A percentile compares a stretch with the other conserved stretches of the same genome.
phyloP scores from a whole-genome alignment of 2,329 filamentous ascomycete genomes.

The Epichloe baconii region DNA sequence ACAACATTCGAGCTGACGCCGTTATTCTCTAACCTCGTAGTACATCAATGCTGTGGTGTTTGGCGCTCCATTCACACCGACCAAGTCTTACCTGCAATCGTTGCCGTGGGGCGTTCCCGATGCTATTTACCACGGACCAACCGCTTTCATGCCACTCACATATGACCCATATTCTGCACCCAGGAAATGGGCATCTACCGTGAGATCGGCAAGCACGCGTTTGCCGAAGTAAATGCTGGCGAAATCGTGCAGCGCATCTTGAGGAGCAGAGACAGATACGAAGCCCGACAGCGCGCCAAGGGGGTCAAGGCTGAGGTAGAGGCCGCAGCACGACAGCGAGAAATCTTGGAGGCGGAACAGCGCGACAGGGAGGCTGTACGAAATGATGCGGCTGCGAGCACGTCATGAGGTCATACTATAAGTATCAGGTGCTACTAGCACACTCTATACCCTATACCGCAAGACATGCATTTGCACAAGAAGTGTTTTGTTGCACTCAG shows the following conservation, averaged over 20 bases:
- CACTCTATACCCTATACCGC: not conserved
- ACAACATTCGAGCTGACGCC: not conserved
- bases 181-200: conserved; percentile 75
- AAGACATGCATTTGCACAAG: not conserved
- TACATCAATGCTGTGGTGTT: conserved; percentile 84
- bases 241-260: conserved; percentile 87
- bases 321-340: conserved; percentile 46
- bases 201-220: conserved; percentile 64
- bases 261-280: conserved; percentile 74
- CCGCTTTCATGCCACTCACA: conserved; percentile 70
- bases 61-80: conserved; percentile 77
- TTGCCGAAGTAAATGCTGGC: conserved; percentile 77
- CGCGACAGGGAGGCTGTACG: conserved; percentile 31
- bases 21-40: conserved; percentile 26
- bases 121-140: conserved; percentile 92
- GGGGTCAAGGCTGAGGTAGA: conserved; percentile 74
- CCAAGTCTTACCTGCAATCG: conserved; percentile 59
- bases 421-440: not conserved
- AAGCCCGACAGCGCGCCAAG: conserved; percentile 83
- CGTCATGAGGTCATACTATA: not conserved
- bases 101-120: conserved; percentile 63
- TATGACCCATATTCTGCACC: conserved; percentile 73
- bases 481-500: not conserved
- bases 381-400: not conserved
- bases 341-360: conserved; percentile 49